Percentiles rank a stretch among this genome's conserved stretches.
Conservation (phyloP, 768 basidiomycete species). For the Russula compacta region DNA sequence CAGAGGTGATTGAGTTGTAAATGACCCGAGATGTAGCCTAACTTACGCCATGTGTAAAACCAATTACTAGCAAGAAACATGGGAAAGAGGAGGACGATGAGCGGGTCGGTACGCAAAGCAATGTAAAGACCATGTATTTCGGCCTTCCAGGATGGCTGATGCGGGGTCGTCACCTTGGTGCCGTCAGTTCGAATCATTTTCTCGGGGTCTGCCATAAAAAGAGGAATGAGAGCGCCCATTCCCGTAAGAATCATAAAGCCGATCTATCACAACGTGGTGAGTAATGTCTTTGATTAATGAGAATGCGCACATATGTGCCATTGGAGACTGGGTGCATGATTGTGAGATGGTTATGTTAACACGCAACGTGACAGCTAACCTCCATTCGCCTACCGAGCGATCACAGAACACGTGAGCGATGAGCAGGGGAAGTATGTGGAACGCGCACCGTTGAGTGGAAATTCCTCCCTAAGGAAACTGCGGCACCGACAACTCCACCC, state of each 20-base stretch:
- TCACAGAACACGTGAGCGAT: neutral
- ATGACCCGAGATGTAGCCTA: neutral
- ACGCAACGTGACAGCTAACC: slow-evolving; percentile 21
- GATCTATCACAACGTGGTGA: slow-evolving; percentile 37
- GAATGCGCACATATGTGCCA: slow-evolving; percentile 56
- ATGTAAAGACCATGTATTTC: slow-evolving; percentile 65
- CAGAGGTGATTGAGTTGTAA: neutral
- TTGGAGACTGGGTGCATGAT: slow-evolving; percentile 41
- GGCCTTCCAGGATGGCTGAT: slow-evolving; percentile 69
- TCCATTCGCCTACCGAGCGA: slow-evolving; percentile 22
- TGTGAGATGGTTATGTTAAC: neutral
- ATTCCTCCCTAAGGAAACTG: slow-evolving; percentile 66
- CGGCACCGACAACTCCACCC: slow-evolving; percentile 69
- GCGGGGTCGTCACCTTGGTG: slow-evolving; percentile 49
- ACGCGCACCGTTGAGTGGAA: slow-evolving; percentile 47
- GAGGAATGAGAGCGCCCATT: slow-evolving; percentile 57
- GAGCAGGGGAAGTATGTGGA: neutral
- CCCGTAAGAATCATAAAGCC: slow-evolving; percentile 65
- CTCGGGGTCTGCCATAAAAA: slow-evolving; percentile 62
- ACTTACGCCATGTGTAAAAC: slow-evolving; percentile 80
- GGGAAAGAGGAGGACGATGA: slow-evolving; percentile 68
- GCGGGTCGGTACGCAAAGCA: slow-evolving; percentile 59
- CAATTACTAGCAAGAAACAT: slow-evolving; percentile 82
- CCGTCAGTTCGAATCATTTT: slow-evolving; percentile 72
- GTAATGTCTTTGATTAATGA: neutral